A percentile compares a stretch with the other conserved stretches of the same genome.
These are phyloP conservation scores for Zasmidium cellare DNA, from an alignment of 2,329 filamentous ascomycete genomes.

Conservation along the genomic window DNA sequence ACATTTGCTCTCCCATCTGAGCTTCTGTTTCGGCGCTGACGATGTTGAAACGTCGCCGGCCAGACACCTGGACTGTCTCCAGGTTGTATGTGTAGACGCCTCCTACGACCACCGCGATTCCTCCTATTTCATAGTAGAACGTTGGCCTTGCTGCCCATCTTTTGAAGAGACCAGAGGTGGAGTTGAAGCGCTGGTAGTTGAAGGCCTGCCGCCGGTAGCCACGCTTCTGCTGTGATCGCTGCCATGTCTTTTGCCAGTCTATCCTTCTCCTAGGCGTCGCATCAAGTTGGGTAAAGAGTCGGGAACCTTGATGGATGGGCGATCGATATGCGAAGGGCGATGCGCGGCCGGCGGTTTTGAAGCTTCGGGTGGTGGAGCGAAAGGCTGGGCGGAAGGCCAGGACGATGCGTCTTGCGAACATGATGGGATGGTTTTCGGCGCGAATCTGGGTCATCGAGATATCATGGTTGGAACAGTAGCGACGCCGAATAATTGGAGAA, in stretches of 20 bases:
- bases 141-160: slow-evolving; percentile 46
- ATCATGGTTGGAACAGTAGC: no score
- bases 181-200: slow-evolving; percentile 35
- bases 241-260: slow-evolving; percentile 15
- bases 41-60: slow-evolving; percentile 72
- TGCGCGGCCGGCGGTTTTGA: neutral
- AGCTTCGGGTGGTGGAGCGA: neutral
- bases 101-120: slow-evolving; percentile 43
- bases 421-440: neutral
- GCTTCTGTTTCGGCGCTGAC: slow-evolving; percentile 58
- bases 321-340: neutral
- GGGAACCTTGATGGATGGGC: neutral
- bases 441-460: neutral
- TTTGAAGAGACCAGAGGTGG: slow-evolving; percentile 23
- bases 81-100: slow-evolving; percentile 68
- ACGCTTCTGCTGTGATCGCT: slow-evolving; percentile 11
- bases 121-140: slow-evolving; percentile 48
- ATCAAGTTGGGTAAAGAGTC: neutral
- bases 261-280: neutral
- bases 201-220: slow-evolving; percentile 27
- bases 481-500: no score
- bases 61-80: slow-evolving; percentile 66
- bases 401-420: neutral
- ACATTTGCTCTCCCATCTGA: slow-evolving; percentile 54
- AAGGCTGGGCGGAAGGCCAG: slow-evolving; percentile 1